Evolutionary conservation across 192 early-diverging fungal genomes (phyloP), one percentile per base, ranked within the genome.

Genomic region (Piromyces sp.): DNA sequence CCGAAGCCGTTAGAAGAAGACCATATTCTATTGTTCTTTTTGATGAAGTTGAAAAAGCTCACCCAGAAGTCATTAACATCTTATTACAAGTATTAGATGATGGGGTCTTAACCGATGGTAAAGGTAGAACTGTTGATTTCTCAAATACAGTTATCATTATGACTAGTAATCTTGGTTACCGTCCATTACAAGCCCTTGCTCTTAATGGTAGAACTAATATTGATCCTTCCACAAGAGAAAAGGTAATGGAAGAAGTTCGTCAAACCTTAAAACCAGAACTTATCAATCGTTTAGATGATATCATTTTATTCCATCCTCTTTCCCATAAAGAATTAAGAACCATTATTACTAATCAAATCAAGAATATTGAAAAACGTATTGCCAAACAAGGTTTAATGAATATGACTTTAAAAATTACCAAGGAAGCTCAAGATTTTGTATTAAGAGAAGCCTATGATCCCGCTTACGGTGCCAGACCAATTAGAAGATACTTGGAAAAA

Each of bases 41-140:
- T 84, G 98, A 99, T 87, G 98, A 99, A 87, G 93, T 99, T 80
- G 98, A 99, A 82, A 99, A 99, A 88, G 97, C 97, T 4, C 96
- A 99, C 81, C 82, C 89, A 36, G 89, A 90, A 87, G 94, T 95
- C 28, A 88, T 94, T 28, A 95, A 94, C 82, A 88, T 95, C 51
- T 84, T 95, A 42, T 87, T 95, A 29, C 92, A 95, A 84, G 87
- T 95, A 16, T 89, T 95, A n/a, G 98, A 99, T 85, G 97, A 99
- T 84, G 98, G 96, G 78, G 89, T 94, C 30, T 86, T 99, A 58
- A 99, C 98, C 12, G 97, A 98, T 81, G 95, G 95, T 33, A 93
- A 97, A 82, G 98, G 98, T 42, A 90, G 95, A 36, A 85, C 92
- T 38, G 93, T 98, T 30, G 95, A 99, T 87, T 99, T 98, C 89